These are phyloP conservation scores for Acarospora socialis DNA, from an alignment of 2,329 filamentous ascomycete genomes.

Conservation along the genomic window DNA sequence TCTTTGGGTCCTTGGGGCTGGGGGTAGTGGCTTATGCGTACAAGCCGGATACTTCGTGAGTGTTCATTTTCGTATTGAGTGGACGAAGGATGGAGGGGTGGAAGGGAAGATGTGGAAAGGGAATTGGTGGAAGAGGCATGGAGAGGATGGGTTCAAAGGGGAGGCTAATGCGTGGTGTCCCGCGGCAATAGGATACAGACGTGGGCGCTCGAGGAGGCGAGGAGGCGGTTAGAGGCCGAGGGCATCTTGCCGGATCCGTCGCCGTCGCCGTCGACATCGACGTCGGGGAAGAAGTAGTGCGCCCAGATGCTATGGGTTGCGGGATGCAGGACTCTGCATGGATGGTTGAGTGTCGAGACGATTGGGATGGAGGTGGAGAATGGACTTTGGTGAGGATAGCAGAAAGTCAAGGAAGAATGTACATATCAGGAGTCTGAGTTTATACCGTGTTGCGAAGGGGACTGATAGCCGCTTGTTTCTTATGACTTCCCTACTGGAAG, in stretches of 20 bases:
- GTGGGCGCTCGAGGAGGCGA: slow-evolving; percentile 94
- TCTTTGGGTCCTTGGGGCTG: slow-evolving; percentile 61
- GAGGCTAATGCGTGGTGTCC: slow-evolving; percentile 1
- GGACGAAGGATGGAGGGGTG: background rate
- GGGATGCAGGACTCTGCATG: too few relatives aligned
- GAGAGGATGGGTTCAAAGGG: background rate
- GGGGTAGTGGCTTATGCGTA: slow-evolving; percentile 75
- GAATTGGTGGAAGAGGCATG: background rate
- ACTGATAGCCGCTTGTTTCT: too few relatives aligned
- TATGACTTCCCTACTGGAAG: too few relatives aligned
- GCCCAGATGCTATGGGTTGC: too few relatives aligned
- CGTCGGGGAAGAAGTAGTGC: too few relatives aligned
- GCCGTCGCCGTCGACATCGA: too few relatives aligned
- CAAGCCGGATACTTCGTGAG: slow-evolving; percentile 97
- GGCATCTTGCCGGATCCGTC: slow-evolving; percentile 80
- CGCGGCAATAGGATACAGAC: slow-evolving; percentile 76
- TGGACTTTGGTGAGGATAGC: too few relatives aligned
- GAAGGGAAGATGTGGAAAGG: background rate
- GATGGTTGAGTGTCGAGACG: too few relatives aligned
- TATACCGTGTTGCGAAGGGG: too few relatives aligned
- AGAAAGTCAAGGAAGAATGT: too few relatives aligned
- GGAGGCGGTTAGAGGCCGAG: slow-evolving; percentile 87
- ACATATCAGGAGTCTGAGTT: too few relatives aligned
- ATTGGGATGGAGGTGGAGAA: too few relatives aligned
- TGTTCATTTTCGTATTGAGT: slow-evolving; percentile 22